Conservation (phyloP, 2,329 filamentous ascomycete species). For the Colletotrichum sansevieriae region DNA sequence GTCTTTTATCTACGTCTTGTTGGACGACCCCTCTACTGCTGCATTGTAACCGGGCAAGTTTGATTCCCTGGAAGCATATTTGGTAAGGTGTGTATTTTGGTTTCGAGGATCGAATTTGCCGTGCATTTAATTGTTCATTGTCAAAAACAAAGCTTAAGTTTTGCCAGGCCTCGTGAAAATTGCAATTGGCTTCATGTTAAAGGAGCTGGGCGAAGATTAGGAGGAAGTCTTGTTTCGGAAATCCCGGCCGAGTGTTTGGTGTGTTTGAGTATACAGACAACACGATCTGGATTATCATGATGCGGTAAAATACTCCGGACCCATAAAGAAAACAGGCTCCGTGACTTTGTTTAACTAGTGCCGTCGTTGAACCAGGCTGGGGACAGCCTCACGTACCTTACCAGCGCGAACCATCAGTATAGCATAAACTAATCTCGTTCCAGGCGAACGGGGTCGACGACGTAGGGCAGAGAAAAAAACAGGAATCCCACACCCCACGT, state of each 20-base stretch:
- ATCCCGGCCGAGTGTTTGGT: slow-evolving; percentile 1
- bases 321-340: slow-evolving; percentile 2
- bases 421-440: neutral
- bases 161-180: too few relatives aligned
- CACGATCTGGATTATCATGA: slow-evolving; percentile 18
- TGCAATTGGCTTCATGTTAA: too few relatives aligned
- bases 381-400: slow-evolving; percentile 13
- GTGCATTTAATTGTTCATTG: too few relatives aligned
- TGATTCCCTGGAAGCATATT: neutral
- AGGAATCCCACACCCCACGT: slow-evolving; percentile 10
- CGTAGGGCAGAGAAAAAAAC: slow-evolving; percentile 11
- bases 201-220: neutral
- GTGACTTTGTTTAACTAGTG: neutral
- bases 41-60: neutral
- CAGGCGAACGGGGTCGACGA: slow-evolving; percentile 7
- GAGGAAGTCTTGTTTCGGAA: slow-evolving; percentile 10
- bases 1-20: slow-evolving; percentile 24
- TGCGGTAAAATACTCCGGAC: neutral
- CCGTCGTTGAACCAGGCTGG: neutral
- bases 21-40: slow-evolving; percentile 9
- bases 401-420: slow-evolving; percentile 3
- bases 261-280: neutral
- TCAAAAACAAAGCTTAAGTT: neutral
- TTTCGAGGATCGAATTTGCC: too few relatives aligned
- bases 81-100: too few relatives aligned